phyloP scores from a whole-genome alignment of 208 protist species.

The Sergeia podlipaevii region DNA sequence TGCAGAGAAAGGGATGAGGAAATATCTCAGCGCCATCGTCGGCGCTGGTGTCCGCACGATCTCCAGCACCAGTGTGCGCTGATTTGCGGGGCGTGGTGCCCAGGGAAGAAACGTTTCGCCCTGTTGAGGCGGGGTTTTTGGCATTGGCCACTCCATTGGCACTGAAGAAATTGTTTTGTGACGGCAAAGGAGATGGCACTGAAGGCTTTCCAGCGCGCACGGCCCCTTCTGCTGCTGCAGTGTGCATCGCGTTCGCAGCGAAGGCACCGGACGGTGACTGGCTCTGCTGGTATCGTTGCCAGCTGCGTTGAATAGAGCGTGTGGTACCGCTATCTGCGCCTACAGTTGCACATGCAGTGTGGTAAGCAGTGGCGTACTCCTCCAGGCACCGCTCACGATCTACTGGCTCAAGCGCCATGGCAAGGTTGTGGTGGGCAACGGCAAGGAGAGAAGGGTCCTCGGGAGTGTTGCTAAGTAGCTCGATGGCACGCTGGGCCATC shows the following conservation, averaged over 20 bases:
- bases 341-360: conserved; percentile 30
- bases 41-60: neutral
- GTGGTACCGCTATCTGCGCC: conserved; percentile 54
- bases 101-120: too few relatives aligned
- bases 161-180: too few relatives aligned
- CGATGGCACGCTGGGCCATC: conserved; percentile 65
- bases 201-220: too few relatives aligned
- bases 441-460: conserved; percentile 81
- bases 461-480: conserved; percentile 50
- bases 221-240: too few relatives aligned
- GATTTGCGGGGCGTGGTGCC: too few relatives aligned
- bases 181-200: too few relatives aligned
- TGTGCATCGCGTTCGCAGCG: neutral
- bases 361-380: conserved; percentile 71
- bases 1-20: conserved; percentile 65
- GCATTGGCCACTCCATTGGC: too few relatives aligned
- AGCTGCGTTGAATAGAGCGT: conserved; percentile 64
- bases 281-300: conserved; percentile 49
- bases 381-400: conserved; percentile 54
- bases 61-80: too few relatives aligned
- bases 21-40: conserved; percentile 52
- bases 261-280: neutral
- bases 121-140: conserved; percentile 1
- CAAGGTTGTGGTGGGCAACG: conserved; percentile 89
- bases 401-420: conserved; percentile 84